These are phyloP conservation scores for Colletotrichum kahawae DNA, from an alignment of 2,329 filamentous ascomycete genomes.

Conservation along the genomic window DNA sequence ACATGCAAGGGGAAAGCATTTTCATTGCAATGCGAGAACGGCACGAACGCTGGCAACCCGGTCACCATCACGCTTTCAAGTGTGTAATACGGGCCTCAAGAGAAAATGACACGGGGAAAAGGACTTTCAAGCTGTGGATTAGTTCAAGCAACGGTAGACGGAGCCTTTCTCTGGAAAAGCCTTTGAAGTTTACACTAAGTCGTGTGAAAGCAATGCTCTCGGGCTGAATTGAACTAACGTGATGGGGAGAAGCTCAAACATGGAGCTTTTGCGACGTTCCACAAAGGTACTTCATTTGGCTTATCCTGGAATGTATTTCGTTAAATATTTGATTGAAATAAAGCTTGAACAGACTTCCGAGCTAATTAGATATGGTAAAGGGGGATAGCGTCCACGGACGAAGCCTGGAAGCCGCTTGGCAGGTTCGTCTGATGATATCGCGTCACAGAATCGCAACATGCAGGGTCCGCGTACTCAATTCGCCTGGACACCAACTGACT, in stretches of 20 bases:
- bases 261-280: neutral
- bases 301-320: neutral
- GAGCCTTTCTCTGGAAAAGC: accelerated
- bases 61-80: neutral
- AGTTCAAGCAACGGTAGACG: accelerated
- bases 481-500: neutral
- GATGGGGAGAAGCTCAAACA: neutral
- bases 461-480: neutral
- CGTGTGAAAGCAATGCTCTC: neutral
- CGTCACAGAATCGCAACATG: neutral
- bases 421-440: neutral
- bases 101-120: neutral
- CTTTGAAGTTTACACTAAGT: accelerated
- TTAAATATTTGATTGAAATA: neutral
- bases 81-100: neutral
- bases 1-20: neutral
- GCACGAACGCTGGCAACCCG: neutral
- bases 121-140: accelerated
- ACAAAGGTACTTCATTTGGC: neutral
- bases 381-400: neutral
- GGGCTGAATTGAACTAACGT: neutral
- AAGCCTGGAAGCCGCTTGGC: neutral
- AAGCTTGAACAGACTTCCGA: neutral
- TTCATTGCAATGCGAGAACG: neutral
- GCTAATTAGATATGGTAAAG: neutral